Percentiles rank a stretch among this genome's conserved stretches.
Evolutionary conservation across 352 stramenopile genomes (phyloP).

Genomic region (Globisporangium recalcitrans): DNA sequence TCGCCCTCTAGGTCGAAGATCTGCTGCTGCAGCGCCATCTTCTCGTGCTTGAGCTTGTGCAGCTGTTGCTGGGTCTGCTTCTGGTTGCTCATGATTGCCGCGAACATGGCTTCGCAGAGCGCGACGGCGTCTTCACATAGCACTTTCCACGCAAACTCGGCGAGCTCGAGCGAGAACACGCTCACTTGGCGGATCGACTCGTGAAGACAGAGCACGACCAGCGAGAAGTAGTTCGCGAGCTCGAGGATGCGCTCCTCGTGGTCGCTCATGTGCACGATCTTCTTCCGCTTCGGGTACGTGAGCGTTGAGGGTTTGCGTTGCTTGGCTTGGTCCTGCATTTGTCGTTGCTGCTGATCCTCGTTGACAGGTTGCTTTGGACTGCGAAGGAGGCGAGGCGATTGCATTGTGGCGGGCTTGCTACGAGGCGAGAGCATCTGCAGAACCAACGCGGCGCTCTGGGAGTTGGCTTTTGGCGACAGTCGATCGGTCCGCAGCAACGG

Average conservation of each 20-base stretch:
- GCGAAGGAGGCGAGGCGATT: not conserved
- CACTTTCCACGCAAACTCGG: conserved; percentile 24
- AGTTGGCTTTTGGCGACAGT: conserved; percentile 13
- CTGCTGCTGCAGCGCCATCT: conserved; percentile 16
- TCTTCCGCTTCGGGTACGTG: conserved; percentile 14
- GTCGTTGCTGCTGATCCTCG: conserved; percentile 1
- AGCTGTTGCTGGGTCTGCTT: conserved; percentile 19
- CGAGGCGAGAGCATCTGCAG: conserved; percentile 24
- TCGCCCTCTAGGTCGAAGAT: conserved; percentile 26
- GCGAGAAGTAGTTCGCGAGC: conserved; percentile 26
- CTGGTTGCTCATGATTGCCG: conserved; percentile 7
- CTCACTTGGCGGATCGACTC: conserved; percentile 26
- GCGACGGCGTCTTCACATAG: conserved; percentile 26
- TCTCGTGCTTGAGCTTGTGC: conserved; percentile 18
- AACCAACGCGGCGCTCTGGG: conserved; percentile 5
- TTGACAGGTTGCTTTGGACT: not conserved
- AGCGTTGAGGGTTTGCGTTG: not conserved
- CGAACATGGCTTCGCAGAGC: conserved; percentile 19
- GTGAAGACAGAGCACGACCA: conserved; percentile 34
- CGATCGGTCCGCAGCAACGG: conserved; percentile 4
- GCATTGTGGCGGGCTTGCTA: not conserved
- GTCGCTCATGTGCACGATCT: conserved; percentile 37
- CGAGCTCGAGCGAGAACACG: conserved; percentile 33
- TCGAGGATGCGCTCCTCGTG: conserved; percentile 38
- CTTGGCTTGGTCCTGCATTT: not conserved